phyloP scores from a whole-genome alignment of 805 yeast species.

The Sungouiella thailandica region DNA sequence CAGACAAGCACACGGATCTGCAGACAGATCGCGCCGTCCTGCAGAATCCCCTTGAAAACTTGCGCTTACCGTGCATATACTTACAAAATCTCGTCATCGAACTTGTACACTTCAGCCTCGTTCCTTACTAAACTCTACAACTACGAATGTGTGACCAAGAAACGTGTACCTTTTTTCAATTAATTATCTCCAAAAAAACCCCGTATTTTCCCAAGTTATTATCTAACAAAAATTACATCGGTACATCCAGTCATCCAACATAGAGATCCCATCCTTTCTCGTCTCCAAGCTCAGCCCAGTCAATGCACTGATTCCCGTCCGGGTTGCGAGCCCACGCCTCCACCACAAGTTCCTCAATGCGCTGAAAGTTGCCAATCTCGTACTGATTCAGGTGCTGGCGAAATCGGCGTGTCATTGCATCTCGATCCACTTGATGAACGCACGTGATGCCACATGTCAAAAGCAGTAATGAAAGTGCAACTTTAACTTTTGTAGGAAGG shows the following conservation, averaged over 20 bases:
- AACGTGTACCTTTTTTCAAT: too few species aligned
- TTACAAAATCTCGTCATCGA: too few species aligned
- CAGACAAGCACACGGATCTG: too few species aligned
- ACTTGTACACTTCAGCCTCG: too few species aligned
- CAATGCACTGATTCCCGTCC: constrained; percentile 10
- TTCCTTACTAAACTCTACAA: too few species aligned
- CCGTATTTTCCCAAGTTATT: too few species aligned
- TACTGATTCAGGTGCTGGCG: constrained; percentile 19
- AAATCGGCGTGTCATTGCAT: constrained; percentile 15
- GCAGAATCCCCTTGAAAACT: too few species aligned
- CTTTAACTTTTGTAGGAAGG: constrained; percentile 9
- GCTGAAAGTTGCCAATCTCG: constrained; percentile 15
- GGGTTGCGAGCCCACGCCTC: constrained; percentile 15
- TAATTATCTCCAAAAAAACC: too few species aligned
- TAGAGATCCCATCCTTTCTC: constrained; percentile 15
- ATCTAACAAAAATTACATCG: too few species aligned
- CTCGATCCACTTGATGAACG: constrained; percentile 20
- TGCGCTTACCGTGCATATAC: too few species aligned
- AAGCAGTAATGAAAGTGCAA: constrained; percentile 13
- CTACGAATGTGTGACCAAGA: too few species aligned
- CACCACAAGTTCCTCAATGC: constrained; percentile 13
- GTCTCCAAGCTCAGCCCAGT: constrained; percentile 15
- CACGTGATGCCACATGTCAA: constrained; percentile 31
- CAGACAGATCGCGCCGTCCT: too few species aligned
- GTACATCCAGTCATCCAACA: constrained; percentile 12